Evolutionary conservation across 2,329 filamentous ascomycete genomes (phyloP), one percentile per base, ranked within the genome.

Genomic region (Annulohypoxylon truncatum): DNA sequence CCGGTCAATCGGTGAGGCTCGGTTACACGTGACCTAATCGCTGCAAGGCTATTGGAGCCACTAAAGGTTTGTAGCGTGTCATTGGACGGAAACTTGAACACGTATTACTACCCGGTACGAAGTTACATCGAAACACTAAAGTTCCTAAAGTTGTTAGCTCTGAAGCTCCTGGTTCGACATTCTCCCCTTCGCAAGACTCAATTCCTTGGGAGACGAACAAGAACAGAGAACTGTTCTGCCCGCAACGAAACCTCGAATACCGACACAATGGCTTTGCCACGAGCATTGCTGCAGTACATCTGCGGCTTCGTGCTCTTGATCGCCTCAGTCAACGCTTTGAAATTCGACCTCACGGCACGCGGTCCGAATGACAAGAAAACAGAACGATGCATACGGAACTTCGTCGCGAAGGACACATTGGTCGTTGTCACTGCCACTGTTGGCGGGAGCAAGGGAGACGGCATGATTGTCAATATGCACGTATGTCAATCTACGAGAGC

Each of bases 311-410:
- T 89, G 70, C 79, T 90, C 61, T 79, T 90, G 63, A 80, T 85
- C 69, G 81, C 83, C 64, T 82, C 82, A 71, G 82, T 83, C 69
- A 80, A 85, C 72, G 94, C 94, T 64, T 89, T 99, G 75, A 97
- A 97, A 84, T 97, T 99, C 86, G 96, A 99, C 76, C 88, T 99
- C 67, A 82, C 88, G 74, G 93, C 94, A 46, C 86, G 89, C 13
- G 53, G 52, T 71, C 81, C 82, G 55, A 80, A 82, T 63, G 84
- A 87, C 78, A 89, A 90, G 74, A 83, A 84, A 67, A 89, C 86
- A 76, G 92, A 95, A 82, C 88, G 95, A 83, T 99, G 96, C 83
- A 92, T 99, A 80, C 89, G 95, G 79, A 99, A 99, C 84, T 99
- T 97, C 80, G 94, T 97, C 71, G 87, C 89, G 67, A 92, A 89